Conservation (phyloP, 768 basidiomycete genomes). For the Mycena filopes region DNA sequence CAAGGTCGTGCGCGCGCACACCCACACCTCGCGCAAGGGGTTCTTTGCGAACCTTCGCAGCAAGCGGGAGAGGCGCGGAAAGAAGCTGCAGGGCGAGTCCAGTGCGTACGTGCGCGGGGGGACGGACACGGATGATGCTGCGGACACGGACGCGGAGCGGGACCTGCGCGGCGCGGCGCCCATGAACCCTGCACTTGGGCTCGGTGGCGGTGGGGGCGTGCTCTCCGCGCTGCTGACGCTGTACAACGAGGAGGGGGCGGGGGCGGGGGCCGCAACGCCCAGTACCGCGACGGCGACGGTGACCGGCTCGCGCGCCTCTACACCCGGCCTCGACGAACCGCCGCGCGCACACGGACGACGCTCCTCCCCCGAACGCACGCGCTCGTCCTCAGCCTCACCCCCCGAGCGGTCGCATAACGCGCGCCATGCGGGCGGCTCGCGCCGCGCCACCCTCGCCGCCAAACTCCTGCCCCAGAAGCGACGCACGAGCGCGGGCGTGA, state of each 20-base stretch:
- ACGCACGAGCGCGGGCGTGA: constrained; percentile 67
- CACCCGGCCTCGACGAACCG: constrained; percentile 31
- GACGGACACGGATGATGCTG: not conserved
- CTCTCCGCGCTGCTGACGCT: constrained; percentile 74
- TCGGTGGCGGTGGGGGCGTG: constrained; percentile 55
- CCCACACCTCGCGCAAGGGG: constrained; percentile 50
- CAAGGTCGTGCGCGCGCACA: constrained; percentile 57
- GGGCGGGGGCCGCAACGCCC: not conserved
- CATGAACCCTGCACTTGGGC: constrained; percentile 35
- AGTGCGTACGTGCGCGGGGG: constrained; percentile 20
- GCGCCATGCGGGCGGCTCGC: constrained; percentile 13
- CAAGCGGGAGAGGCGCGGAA: not conserved
- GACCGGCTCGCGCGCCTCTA: constrained; percentile 31
- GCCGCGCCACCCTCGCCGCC: constrained; percentile 14
- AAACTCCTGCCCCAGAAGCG: constrained; percentile 43
- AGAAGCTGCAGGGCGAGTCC: too few species aligned
- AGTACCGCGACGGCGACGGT: too few species aligned
- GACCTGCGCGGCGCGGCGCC: constrained; percentile 24
- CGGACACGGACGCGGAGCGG: constrained; percentile 34
- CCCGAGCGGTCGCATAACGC: not conserved
- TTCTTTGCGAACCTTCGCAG: constrained; percentile 17
- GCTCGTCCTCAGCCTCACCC: constrained; percentile 7
- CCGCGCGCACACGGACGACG: constrained; percentile 16
- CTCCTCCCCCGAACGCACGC: not conserved
- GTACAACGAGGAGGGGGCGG: constrained; percentile 55